Evolutionary conservation across 1,284 basidiomycete species (phyloP).

Genomic region (Taiwanofungus camphoratus): DNA sequence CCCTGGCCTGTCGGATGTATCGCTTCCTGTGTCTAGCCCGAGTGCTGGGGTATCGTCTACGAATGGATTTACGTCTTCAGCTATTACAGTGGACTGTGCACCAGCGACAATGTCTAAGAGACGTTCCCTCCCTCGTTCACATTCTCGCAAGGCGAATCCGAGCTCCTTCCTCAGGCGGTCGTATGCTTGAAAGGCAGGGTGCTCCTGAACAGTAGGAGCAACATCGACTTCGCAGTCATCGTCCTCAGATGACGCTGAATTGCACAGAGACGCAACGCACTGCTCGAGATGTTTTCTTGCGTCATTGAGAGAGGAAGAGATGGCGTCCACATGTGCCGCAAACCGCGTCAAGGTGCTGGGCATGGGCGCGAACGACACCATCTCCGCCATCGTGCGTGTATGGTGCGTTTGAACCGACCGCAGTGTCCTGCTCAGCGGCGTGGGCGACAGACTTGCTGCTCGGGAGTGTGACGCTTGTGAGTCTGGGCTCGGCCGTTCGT

Average conservation of each 20-base stretch:
- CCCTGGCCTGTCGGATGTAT: constrained; percentile 47
- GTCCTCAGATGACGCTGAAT: constrained; percentile 18
- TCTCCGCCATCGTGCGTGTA: constrained; percentile 23
- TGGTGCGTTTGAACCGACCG: constrained; percentile 4
- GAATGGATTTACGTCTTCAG: constrained; percentile 30
- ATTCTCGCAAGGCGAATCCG: constrained; percentile 68
- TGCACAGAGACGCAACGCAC: constrained; percentile 50
- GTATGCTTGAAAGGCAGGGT: constrained; percentile 57
- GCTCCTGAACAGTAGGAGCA: constrained; percentile 22
- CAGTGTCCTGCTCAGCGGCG: constrained; percentile 4
- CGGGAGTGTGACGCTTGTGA: constrained; percentile 13
- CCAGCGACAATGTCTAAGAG: constrained; percentile 49
- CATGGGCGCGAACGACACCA: constrained; percentile 61
- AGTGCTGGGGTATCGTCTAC: constrained; percentile 46
- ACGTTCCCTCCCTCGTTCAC: constrained; percentile 66
- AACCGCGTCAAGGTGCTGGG: constrained; percentile 62
- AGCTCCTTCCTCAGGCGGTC: constrained; percentile 69
- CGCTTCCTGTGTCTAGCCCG: constrained; percentile 44
- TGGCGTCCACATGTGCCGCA: constrained; percentile 63
- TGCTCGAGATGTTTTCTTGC: constrained; percentile 57
- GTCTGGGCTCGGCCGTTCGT: constrained; percentile 42
- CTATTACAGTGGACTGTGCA: constrained; percentile 24
- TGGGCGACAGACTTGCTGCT: constrained; percentile 13
- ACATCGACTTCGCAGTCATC: not conserved
- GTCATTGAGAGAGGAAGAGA: constrained; percentile 59